Percentiles rank a stretch among this genome's conserved stretches.
These are phyloP conservation scores for Aspergillus sp. DNA, from an alignment of 2,329 filamentous ascomycete genomes.

Conservation along the genomic window DNA sequence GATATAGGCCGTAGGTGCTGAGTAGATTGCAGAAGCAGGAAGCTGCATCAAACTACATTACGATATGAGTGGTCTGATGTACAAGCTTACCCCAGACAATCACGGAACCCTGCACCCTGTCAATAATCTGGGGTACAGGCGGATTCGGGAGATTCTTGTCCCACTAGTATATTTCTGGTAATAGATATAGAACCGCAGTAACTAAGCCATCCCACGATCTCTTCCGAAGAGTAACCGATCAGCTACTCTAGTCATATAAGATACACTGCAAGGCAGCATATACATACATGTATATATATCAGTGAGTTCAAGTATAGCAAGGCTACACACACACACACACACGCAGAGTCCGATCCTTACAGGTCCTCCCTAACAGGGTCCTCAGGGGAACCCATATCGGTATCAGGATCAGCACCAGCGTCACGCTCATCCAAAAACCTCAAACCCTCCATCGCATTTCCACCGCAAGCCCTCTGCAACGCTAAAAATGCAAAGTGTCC, in stretches of 20 bases:
- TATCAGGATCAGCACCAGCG: slow-evolving; percentile 8
- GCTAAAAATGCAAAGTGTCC: slow-evolving; percentile 84
- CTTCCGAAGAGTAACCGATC: neutral
- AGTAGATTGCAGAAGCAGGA: neutral
- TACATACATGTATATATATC: neutral
- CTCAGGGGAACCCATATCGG: neutral
- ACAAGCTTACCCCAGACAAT: neutral
- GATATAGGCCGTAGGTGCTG: neutral
- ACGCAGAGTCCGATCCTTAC: neutral
- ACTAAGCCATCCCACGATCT: neutral
- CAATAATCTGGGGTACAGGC: neutral
- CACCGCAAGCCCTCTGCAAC: slow-evolving; percentile 76
- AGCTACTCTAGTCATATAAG: neutral
- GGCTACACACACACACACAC: neutral
- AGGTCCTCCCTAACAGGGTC: neutral
- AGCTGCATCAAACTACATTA: neutral
- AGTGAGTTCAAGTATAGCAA: neutral
- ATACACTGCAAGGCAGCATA: neutral
- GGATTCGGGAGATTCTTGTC: neutral
- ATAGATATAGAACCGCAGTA: neutral
- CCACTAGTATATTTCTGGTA: neutral
- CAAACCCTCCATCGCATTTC: slow-evolving; percentile 62
- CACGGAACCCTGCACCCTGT: neutral
- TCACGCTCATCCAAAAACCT: slow-evolving; percentile 45
- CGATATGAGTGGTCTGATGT: neutral